A percentile compares a stretch with the other conserved stretches of the same genome.
phyloP scores from a whole-genome alignment of 768 basidiomycete genomes.

The Galerina marginata region DNA sequence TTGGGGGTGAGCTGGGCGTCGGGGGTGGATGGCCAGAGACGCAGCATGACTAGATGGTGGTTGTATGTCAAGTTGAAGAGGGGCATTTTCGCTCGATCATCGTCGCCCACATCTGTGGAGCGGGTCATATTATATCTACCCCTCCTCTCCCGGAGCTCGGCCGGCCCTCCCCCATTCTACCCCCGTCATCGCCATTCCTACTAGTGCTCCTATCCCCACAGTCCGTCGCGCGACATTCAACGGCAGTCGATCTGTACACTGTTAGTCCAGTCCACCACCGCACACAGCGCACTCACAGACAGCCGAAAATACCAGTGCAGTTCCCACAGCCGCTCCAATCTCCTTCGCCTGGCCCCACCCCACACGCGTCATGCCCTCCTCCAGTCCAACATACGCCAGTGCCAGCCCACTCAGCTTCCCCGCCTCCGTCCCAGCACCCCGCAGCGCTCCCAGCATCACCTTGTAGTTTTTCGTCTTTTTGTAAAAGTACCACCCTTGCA shows the following conservation, averaged over 20 bases:
- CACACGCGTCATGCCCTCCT: slow-evolving; percentile 42
- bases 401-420: slow-evolving; percentile 48
- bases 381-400: slow-evolving; percentile 48
- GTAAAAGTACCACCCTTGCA: slow-evolving; percentile 95
- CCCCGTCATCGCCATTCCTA: slow-evolving; percentile 58
- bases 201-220: slow-evolving; percentile 57
- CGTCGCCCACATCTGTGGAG: slow-evolving; percentile 13
- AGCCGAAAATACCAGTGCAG: slow-evolving; percentile 60
- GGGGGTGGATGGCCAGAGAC: slow-evolving; percentile 61
- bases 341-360: slow-evolving; percentile 50
- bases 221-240: slow-evolving; percentile 54
- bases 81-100: slow-evolving; percentile 19
- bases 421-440: slow-evolving; percentile 66
- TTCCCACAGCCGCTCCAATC: slow-evolving; percentile 69
- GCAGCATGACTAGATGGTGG: slow-evolving; percentile 54
- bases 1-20: slow-evolving; percentile 64
- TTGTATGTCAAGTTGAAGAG: slow-evolving; percentile 5
- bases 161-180: slow-evolving; percentile 44
- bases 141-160: slow-evolving; percentile 24
- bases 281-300: slow-evolving; percentile 46
- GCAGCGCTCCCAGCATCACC: slow-evolving; percentile 74
- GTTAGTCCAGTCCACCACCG: too few relatives aligned
- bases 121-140: slow-evolving; percentile 14
- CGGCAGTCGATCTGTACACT: slow-evolving; percentile 58
- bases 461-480: slow-evolving; percentile 95